A percentile compares a stretch with the other conserved stretches of the same genome.
These are phyloP conservation scores for Heterobasidion irregulare DNA, from an alignment of 1,284 basidiomycete genomes.

Conservation along the genomic window DNA sequence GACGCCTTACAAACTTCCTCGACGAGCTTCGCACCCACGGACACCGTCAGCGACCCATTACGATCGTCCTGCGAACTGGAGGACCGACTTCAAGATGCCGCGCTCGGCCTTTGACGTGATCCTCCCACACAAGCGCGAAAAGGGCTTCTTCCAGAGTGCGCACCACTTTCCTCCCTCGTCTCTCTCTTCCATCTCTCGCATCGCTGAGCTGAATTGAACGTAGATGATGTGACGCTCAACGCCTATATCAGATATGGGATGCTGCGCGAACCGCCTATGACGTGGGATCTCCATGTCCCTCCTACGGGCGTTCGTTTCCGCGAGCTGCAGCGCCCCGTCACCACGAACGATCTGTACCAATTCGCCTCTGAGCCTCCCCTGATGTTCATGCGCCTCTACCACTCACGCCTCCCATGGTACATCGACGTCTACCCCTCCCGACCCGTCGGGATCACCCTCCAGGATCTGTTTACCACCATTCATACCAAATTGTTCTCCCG, in stretches of 20 bases:
- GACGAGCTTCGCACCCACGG: not conserved
- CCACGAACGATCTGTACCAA: conserved; percentile 9
- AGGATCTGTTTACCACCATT: conserved; percentile 38
- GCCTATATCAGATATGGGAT: conserved; percentile 6
- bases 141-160: conserved; percentile 14
- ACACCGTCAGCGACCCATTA: conserved; percentile 1
- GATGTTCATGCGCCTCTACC: conserved; percentile 10
- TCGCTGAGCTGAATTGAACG: conserved; percentile 7
- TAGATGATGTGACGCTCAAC: conserved; percentile 2
- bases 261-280: conserved; percentile 8
- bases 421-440: conserved; percentile 13
- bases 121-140: conserved; percentile 15
- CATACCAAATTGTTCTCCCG: conserved; percentile 20
- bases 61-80: conserved; percentile 23
- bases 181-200: not conserved
- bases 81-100: conserved; percentile 24
- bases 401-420: conserved; percentile 12
- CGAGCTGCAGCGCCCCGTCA: conserved; percentile 9
- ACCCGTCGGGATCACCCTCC: conserved; percentile 44
- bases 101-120: conserved; percentile 16
- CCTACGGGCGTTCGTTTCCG: conserved; percentile 6
- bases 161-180: not conserved
- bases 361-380: conserved; percentile 11
- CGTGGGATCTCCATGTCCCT: conserved; percentile 10
- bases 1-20: not conserved